Base-by-base conservation (phyloP, 805 yeast species). In the Candida stauntonica region DNA sequence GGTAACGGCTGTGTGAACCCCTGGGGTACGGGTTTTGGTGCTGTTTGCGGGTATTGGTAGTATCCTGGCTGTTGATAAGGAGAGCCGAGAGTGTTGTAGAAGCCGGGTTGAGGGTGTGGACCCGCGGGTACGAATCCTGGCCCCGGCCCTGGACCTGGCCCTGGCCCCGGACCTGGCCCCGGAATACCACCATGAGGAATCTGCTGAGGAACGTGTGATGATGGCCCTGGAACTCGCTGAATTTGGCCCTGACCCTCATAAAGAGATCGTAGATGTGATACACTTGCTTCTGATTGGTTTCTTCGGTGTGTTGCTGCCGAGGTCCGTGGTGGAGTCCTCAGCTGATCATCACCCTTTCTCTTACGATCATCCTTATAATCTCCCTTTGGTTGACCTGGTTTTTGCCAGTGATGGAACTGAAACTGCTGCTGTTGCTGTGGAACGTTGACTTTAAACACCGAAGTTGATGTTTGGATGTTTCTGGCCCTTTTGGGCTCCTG, bases 331-430 rank as follows among this genome's bases (percentile, higher is more conserved):
- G 30, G 30, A 9, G 30, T 28, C n/a, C 14, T 14, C 7, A 28
- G 18, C 4, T 39, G 46, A 3, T 28, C 28, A 4, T 44, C 31
- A 26, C 33, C 28, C 26, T 39, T 42, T n/a, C 41, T 15, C 33
- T 33, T 38, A 16, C 38, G 39, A 5, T 33, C 42, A 20, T 43
- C 42, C 15, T 31, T 29, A 19, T 30, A 27, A 13, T 35, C 39
- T 16, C 40, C 42, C 33, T 35, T 44, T 13, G 46, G 41, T 13
- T 44, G 44, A 7, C 44, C 52, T 1, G 61, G 61, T 26, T 42
- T 45, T 29, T 55, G 58, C 58, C 58, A 56, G 36, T 56, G 61
- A 32, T 54, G 61, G 41, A 56, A 56, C 31, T 55, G 53, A 29
- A 52, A 54, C 27, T 56, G 53, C n/a, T 51, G 47, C 28, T 44